Base-by-base conservation (phyloP, 192 early-diverging fungal species). In the Coemansia sp. region DNA sequence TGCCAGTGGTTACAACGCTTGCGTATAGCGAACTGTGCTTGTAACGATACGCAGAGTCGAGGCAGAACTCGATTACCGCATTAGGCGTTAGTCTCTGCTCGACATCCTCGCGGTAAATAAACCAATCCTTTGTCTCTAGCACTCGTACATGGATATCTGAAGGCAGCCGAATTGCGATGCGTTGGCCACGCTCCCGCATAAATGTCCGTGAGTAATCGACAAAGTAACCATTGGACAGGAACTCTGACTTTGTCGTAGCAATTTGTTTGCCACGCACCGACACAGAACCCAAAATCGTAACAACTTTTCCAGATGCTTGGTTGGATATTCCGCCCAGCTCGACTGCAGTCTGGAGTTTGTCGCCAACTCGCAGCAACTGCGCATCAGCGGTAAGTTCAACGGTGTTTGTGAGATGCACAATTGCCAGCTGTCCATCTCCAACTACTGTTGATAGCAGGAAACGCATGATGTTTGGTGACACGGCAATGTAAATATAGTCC, bases 391-490 rank as follows among this genome's bases (percentile, higher is more conserved):
- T 67, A 56, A 92, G 80, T 54, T 86, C 78, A 75, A 92, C 91
- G 19, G 85, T 88, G 81, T 96, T 93, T 73, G 88, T 88, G 26
- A 96, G 80, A 71, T 96, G 95, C 17, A 98, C 93, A 11, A 95
- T 76, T 23, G 77, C 81, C 59, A 98, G 83, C 55, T 94, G 85
- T 59, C 94, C 93, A 50, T 90, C 90, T 60, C 93, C 91, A 65
- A 96, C 90, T 21, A 87, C 87, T 59, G 93, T 88, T 22, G 93
- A 89, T 62, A 88, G 84, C 48, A 96, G 87, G 2, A 93, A 85
- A 58, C 87, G 87, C 54, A 95, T 85, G 41, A 92, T 85, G 67
- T 85, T 81, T 75, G 87, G 85, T 82, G 89, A 91, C 1, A 85
- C 89, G 22, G 89, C 84, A 26, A 94, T 88, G 55, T 92, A 93